phyloP scores from a whole-genome alignment of 805 yeast genomes.

The Hemisphaericaspora nanyangensis region DNA sequence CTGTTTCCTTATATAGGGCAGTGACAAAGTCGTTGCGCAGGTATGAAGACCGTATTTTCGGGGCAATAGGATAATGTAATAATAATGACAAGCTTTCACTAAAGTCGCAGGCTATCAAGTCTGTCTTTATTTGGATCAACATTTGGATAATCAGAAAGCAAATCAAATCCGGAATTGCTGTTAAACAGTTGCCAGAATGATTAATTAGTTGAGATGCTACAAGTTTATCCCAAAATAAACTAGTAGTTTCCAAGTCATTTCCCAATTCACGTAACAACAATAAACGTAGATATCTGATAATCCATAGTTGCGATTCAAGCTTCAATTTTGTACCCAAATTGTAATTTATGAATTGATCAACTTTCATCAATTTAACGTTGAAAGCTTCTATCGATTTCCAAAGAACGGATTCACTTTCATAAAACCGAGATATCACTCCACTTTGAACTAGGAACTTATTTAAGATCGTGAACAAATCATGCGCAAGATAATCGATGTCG shows the following conservation, averaged over 20 bases:
- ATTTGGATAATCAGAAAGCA: conserved; percentile 41
- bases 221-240: conserved; percentile 49
- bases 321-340: conserved; percentile 39
- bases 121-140: conserved; percentile 42
- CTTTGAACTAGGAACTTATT: conserved; percentile 38
- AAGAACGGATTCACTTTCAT: conserved; percentile 39
- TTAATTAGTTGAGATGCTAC: conserved; percentile 19
- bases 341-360: conserved; percentile 47
- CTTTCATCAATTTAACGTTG: conserved; percentile 45
- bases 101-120: conserved; percentile 45
- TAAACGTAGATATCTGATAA: conserved; percentile 48
- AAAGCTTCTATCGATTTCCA: conserved; percentile 46
- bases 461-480: conserved; percentile 44
- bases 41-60: conserved; percentile 11
- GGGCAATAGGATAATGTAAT: conserved; percentile 45
- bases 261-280: conserved; percentile 48
- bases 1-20: conserved; percentile 30
- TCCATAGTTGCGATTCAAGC: conserved; percentile 52
- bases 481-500: conserved; percentile 33
- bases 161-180: conserved; percentile 31
- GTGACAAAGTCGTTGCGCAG: conserved; percentile 16
- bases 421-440: conserved; percentile 33
- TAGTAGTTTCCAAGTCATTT: conserved; percentile 25
- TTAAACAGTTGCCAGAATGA: conserved; percentile 6
- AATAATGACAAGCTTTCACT: conserved; percentile 48